These are phyloP conservation scores for Talaromyces pinophilus DNA, from an alignment of 2,329 filamentous ascomycete species.

Conservation along the genomic window DNA sequence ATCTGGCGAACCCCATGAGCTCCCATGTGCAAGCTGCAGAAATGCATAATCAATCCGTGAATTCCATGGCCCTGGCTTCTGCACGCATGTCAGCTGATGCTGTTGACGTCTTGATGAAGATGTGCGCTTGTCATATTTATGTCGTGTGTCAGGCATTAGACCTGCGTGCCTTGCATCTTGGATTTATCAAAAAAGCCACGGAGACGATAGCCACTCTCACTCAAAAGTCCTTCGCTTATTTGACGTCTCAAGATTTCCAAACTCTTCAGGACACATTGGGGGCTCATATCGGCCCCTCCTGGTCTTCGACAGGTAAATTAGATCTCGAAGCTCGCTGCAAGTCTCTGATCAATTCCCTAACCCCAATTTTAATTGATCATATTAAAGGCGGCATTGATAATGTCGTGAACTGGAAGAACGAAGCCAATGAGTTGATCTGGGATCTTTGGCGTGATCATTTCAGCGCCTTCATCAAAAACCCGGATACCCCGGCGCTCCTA, in stretches of 20 bases:
- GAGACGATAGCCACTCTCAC: background rate
- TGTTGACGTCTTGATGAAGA: slow-evolving; percentile 4
- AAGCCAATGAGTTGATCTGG: background rate
- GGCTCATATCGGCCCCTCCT: background rate
- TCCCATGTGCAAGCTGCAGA: slow-evolving; percentile 66
- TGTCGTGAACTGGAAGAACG: background rate
- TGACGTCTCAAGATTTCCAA: background rate
- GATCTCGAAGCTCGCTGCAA: slow-evolving; percentile 1
- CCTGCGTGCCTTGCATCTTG: slow-evolving; percentile 38
- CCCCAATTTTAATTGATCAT: slow-evolving; percentile 25
- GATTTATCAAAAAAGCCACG: slow-evolving; percentile 10
- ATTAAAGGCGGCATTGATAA: background rate
- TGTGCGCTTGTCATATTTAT: slow-evolving; percentile 8
- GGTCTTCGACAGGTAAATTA: background rate
- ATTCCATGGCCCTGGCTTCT: slow-evolving; percentile 59
- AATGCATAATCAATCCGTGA: slow-evolving; percentile 67
- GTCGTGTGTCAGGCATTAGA: slow-evolving; percentile 34
- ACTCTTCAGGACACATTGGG: slow-evolving; percentile 2
- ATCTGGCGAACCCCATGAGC: slow-evolving; percentile 62
- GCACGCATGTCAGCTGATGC: slow-evolving; percentile 5
- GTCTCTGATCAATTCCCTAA: background rate
- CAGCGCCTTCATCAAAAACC: background rate
- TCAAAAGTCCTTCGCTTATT: background rate
- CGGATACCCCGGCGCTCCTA: background rate
- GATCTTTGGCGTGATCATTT: background rate